A percentile compares a stretch with the other conserved stretches of the same genome.
Evolutionary conservation across 495 filamentous ascomycete species (phyloP).

Genomic region (Aspergillus olivimuriae): DNA sequence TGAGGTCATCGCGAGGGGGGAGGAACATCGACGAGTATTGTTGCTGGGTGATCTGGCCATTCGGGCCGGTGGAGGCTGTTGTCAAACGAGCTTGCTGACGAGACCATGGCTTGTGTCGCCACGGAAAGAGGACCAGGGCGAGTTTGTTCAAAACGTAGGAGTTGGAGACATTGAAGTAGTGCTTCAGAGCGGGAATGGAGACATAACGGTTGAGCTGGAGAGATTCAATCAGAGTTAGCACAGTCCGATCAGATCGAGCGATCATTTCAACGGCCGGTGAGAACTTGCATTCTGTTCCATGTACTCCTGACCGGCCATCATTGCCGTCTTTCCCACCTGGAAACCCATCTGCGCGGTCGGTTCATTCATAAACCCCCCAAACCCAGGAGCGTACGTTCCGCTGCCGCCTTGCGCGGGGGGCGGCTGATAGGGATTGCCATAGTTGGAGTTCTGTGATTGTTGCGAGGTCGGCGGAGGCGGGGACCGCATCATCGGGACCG

Average conservation of each 20-base stretch:
- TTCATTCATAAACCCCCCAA: constrained; percentile 89
- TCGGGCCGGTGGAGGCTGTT: constrained; percentile 49
- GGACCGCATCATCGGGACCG: constrained; percentile 96
- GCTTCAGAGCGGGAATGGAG: constrained; percentile 85
- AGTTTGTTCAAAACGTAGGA: constrained; percentile 80
- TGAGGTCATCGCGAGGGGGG: constrained; percentile 93
- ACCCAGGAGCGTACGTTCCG: constrained; percentile 60
- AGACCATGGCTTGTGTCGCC: constrained; percentile 95
- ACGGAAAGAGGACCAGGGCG: constrained; percentile 89
- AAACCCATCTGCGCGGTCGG: constrained; percentile 95
- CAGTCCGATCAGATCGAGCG: no score
- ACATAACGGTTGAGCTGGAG: constrained; percentile 84
- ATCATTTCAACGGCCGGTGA: no score
- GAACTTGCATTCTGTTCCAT: constrained; percentile 78
- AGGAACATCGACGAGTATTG: constrained; percentile 77
- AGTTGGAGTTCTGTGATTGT: constrained; percentile 56
- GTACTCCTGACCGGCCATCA: constrained; percentile 83
- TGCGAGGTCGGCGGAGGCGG: constrained; percentile 80
- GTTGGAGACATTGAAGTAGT: constrained; percentile 97
- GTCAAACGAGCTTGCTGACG: constrained; percentile 56
- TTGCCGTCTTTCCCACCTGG: constrained; percentile 86
- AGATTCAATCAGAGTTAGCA: neutral
- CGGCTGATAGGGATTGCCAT: constrained; percentile 73
- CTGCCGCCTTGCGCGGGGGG: constrained; percentile 43
- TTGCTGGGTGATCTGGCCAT: constrained; percentile 50